Base-by-base conservation (phyloP, 1,139 yeast genomes). In the Sugiyamaella japonica region DNA sequence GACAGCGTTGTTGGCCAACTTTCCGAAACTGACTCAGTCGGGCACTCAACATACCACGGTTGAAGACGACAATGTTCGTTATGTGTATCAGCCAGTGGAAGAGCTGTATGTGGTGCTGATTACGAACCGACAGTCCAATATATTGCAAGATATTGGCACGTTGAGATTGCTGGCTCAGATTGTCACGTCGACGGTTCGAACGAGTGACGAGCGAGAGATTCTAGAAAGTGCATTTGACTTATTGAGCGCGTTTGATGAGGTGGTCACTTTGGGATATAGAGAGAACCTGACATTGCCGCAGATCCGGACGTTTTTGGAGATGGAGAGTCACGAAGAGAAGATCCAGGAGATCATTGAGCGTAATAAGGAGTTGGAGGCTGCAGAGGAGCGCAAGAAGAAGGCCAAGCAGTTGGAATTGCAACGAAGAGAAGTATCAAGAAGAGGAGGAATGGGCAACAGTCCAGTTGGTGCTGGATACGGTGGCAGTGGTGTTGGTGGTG, bases 261-360 rank as follows among this genome's bases (percentile, higher is more conserved):
- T 93, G 56, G 83, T 93, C 63, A 84, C 84, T 54, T 77, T 89
- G 73, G 99, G 99, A 13, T 90, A 86, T 75, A 84, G 89, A 65
- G 99, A 95, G 71, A 88, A 89, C 71, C 76, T 93, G 63, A 83
- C 95, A 0, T 71, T 87, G 62, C 73, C 84, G 55, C 99, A 93
- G 75, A 89, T 95, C 61, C 84, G 83, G 70, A 88, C 95, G 13
- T 93, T 89, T 74, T 78, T 95, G 73, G 95, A 90, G 70, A 93
- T 95, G 99, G 98, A 95, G 73, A 87, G 96, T 40, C 98, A 93
- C 69, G 99, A 95, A 73, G 99, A 95, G 74, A 91, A 89, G 77
- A 91, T 95, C 67, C 98, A 93, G 76, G 98, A 95, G 71, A 91
- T 93, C 69, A 93, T 95, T 66, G 98, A 93, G 73, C 84, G 95